phyloP scores from a whole-genome alignment of 2,329 filamentous ascomycete genomes.

The Penicillium brevicompactum region DNA sequence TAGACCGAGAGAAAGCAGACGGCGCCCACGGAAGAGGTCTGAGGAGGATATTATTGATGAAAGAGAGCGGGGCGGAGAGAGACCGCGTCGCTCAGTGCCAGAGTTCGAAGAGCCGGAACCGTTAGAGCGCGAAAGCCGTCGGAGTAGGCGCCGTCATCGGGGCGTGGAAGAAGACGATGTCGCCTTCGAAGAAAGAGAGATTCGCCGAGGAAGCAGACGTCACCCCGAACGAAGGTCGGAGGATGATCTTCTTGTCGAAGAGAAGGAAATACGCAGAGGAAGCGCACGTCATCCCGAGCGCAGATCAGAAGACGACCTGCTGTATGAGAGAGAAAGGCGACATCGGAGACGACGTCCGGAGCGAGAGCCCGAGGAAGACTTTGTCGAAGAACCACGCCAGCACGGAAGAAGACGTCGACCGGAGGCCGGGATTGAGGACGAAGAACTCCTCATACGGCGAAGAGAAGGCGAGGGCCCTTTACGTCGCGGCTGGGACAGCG shows the following conservation, averaged over 20 bases:
- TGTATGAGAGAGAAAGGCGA: neutral
- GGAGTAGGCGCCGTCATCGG: conserved; percentile 9
- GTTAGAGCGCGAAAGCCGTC: conserved; percentile 3
- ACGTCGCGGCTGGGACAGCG: conserved; percentile 8
- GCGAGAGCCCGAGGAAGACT: conserved; percentile 1
- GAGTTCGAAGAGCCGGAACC: conserved; percentile 8
- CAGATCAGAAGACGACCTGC: conserved; percentile 16
- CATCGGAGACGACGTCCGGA: conserved; percentile 2
- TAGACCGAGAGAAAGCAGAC: conserved; percentile 15
- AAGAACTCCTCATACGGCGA: conserved; percentile 18
- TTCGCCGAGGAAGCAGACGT: conserved; percentile 15
- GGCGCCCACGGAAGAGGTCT: conserved; percentile 7
- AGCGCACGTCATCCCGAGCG: conserved; percentile 16
- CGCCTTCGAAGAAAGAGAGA: conserved; percentile 28
- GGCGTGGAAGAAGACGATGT: conserved; percentile 31
- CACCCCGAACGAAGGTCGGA: conserved; percentile 9
- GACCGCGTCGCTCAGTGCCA: conserved; percentile 1
- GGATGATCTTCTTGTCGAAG: conserved; percentile 27
- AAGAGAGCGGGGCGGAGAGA: neutral
- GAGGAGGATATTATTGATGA: conserved; percentile 18
- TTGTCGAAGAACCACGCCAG: neutral
- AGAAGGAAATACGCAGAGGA: conserved; percentile 21
- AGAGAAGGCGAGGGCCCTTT: conserved; percentile 13
- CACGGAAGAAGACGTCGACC: conserved; percentile 14
- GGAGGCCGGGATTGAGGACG: conserved; percentile 28